Base-by-base conservation (phyloP, 352 stramenopile genomes). In the Globisporangium camurandrum region DNA sequence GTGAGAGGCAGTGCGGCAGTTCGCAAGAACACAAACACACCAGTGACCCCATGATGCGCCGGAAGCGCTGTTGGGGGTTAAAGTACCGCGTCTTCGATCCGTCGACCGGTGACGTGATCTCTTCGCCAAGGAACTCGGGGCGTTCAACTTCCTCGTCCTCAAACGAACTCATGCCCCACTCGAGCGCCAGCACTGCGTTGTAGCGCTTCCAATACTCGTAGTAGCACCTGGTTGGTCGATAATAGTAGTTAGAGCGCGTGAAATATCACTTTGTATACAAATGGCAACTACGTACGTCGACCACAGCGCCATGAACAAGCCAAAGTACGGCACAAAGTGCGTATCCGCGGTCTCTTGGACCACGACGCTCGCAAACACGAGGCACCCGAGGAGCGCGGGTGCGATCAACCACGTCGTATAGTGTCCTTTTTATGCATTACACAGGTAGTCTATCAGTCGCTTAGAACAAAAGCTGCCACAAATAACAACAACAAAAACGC, bases 401-500 rank as follows among this genome's bases (percentile, higher is more conserved):
- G 88, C 82, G 14, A 98, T 79, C 19, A 99, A 70, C 78, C 96
- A 97, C 46, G 84, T 91, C 30, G 92, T 97, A 62, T 95, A 97
- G 67, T 98, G 92, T 24, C 77, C 77, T 75, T 0, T 36, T 0
- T 9, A 20, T 19, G 37, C 22, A 43, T 30, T 14, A 30, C 9
- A 27, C 27, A 3, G 16, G 49, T 14, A 28, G n/a, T n/a, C n/a
- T n/a, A 17, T 17, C 5, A 38, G 4, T 12, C 4, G 33, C 19
- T 17, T 19, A 5, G 33, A 38, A 12, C 33, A n/a, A 38, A 17
- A 12, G 11, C 33, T 4, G 11, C 4, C 31, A 37, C 31, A 0
- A 27, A 48, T 37, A 28, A 52, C 19, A 19, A n/a, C 34, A 49
- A 26, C n/a, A n/a, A 33, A 24, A 1, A 50, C 38, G 31, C 33